phyloP scores from a whole-genome alignment of 2,329 filamentous ascomycete genomes.

The Pseudogymnoascus sp. region DNA sequence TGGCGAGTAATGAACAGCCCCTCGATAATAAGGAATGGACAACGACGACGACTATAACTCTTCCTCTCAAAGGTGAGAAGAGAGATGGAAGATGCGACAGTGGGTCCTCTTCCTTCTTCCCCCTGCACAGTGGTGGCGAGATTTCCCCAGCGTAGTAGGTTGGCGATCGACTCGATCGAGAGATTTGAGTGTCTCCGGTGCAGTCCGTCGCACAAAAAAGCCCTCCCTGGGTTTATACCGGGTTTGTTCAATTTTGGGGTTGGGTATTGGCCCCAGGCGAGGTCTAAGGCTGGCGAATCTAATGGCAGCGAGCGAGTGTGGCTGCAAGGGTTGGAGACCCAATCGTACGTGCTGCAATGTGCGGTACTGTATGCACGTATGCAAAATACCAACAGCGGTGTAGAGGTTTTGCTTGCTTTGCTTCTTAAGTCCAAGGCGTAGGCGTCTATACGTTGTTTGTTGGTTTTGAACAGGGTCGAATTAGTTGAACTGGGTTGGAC shows the following conservation, averaged over 20 bases:
- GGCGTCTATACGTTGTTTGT: neutral
- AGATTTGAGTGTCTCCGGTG: conserved; percentile 2
- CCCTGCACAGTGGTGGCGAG: neutral
- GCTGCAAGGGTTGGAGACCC: neutral
- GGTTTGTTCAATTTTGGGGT: neutral
- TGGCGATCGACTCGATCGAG: conserved; percentile 9
- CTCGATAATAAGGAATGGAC: neutral
- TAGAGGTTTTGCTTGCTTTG: neutral
- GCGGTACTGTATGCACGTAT: neutral
- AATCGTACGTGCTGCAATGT: neutral
- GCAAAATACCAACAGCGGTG: conserved; percentile 2
- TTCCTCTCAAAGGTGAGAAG: neutral
- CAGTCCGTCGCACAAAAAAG: neutral
- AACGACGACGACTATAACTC: neutral
- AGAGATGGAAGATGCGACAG: neutral
- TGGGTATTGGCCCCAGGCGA: conserved; percentile 1
- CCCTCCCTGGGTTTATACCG: neutral
- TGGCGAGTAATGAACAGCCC: neutral
- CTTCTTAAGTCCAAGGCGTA: neutral
- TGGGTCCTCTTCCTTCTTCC: conserved; percentile 1
- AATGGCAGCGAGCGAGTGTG: neutral
- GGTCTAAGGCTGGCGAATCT: conserved; percentile 8
- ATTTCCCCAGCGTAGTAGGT: neutral
- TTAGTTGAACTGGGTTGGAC: neutral
- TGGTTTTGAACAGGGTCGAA: neutral